phyloP scores from a whole-genome alignment of 768 basidiomycete genomes.

The Mycena alexandri region DNA sequence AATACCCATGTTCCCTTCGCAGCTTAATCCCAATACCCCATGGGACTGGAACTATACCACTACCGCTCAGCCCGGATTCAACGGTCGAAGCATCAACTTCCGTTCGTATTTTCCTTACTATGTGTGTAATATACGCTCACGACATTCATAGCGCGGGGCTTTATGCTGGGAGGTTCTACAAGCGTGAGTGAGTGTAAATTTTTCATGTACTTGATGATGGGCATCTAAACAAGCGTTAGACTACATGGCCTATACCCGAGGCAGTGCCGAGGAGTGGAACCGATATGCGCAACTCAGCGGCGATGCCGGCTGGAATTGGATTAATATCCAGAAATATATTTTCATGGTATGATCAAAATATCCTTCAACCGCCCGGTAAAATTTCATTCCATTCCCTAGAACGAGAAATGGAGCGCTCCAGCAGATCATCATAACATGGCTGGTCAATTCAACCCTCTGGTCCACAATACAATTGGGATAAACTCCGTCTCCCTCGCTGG shows the following conservation, averaged over 20 bases:
- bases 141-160: constrained; percentile 41
- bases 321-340: constrained; percentile 41
- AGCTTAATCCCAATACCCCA: constrained; percentile 28
- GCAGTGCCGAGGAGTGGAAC: constrained; percentile 61
- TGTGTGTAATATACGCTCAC: background rate
- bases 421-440: constrained; percentile 47
- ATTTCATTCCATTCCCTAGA: constrained; percentile 36
- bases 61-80: constrained; percentile 44
- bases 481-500: constrained; percentile 46
- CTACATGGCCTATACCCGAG: constrained; percentile 47
- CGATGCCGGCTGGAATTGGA: constrained; percentile 59
- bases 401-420: constrained; percentile 48
- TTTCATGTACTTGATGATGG: background rate
- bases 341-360: constrained; percentile 36
- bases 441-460: constrained; percentile 47
- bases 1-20: constrained; percentile 18
- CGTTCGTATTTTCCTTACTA: background rate
- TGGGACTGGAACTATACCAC: constrained; percentile 55
- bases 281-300: constrained; percentile 60
- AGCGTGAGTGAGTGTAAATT: constrained; percentile 47
- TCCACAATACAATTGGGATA: constrained; percentile 47
- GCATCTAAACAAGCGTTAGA: constrained; percentile 29
- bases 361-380: background rate
- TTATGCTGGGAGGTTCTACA: constrained; percentile 48
- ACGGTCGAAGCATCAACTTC: constrained; percentile 40